These are phyloP conservation scores for Panaeolus cyanescens DNA, from an alignment of 768 basidiomycete genomes.

Conservation along the genomic window DNA sequence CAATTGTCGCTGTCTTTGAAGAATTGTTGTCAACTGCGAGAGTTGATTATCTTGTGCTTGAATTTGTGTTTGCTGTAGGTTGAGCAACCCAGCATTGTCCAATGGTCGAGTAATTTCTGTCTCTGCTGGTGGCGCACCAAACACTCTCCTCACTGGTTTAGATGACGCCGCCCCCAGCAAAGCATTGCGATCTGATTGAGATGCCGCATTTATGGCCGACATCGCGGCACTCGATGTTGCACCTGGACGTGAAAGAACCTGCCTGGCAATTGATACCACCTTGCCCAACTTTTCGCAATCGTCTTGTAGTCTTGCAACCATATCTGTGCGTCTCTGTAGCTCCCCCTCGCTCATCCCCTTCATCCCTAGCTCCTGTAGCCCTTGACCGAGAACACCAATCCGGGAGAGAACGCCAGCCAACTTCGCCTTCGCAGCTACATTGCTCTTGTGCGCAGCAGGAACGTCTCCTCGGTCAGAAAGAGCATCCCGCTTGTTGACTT, in stretches of 20 bases:
- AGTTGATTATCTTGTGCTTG: conserved; percentile 84
- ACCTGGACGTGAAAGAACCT: conserved; percentile 41
- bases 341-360: conserved; percentile 90
- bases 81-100: conserved; percentile 79
- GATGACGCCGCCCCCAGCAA: conserved; percentile 52
- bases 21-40: conserved; percentile 75
- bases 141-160: conserved; percentile 69
- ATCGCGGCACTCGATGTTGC: conserved; percentile 22
- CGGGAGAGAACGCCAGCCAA: conserved; percentile 77
- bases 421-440: conserved; percentile 84
- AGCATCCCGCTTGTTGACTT: conserved; percentile 86
- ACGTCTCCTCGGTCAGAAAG: conserved; percentile 77
- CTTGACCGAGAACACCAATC: conserved; percentile 71
- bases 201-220: conserved; percentile 40
- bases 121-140: conserved; percentile 77
- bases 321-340: conserved; percentile 82
- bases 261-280: conserved; percentile 80
- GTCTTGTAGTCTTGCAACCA: conserved; percentile 86
- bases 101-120: conserved; percentile 86
- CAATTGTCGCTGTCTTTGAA: conserved; percentile 83
- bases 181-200: conserved; percentile 64
- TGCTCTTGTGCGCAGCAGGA: conserved; percentile 71
- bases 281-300: conserved; percentile 87
- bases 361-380: conserved; percentile 63
- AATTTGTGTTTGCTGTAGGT: conserved; percentile 80